Conservation (phyloP, 345 rosid genomes). For the Lagerstroemia speciosa region DNA sequence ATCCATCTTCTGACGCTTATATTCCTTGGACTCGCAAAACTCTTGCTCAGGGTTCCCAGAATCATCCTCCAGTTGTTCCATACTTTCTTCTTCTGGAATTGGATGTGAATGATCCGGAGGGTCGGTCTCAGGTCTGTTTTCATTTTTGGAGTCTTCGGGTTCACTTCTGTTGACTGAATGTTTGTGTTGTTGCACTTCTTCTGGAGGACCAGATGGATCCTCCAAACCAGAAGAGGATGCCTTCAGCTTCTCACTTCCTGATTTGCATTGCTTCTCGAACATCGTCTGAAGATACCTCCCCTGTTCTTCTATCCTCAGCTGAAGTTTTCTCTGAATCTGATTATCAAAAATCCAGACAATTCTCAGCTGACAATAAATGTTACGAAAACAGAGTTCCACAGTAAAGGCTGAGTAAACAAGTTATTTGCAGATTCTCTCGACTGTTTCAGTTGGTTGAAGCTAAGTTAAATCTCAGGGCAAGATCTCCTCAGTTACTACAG, state of each 20-base stretch:
- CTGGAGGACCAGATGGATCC: constrained; percentile 27
- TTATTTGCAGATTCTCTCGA: not conserved
- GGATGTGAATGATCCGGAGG: constrained; percentile 5
- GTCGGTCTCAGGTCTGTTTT: constrained; percentile 19
- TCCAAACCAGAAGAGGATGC: constrained; percentile 42
- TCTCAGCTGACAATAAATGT: constrained; percentile 3
- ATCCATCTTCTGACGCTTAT: constrained; percentile 50
- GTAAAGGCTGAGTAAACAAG: not conserved
- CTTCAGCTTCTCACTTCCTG: constrained; percentile 49
- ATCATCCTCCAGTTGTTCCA: not conserved
- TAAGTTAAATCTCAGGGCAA: not conserved
- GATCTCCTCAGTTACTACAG: not conserved
- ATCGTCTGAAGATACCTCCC: constrained; percentile 91
- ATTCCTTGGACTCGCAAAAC: constrained; percentile 17
- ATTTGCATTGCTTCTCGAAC: constrained; percentile 80
- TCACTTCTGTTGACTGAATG: constrained; percentile 28
- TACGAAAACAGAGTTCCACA: not conserved
- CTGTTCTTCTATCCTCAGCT: constrained; percentile 92
- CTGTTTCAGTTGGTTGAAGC: not conserved
- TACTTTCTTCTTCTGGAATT: not conserved
- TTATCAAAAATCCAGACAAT: not conserved
- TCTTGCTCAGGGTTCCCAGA: constrained; percentile 16
- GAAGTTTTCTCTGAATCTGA: constrained; percentile 87
- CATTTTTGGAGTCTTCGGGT: constrained; percentile 24
- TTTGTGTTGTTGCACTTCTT: constrained; percentile 8